A percentile compares a stretch with the other conserved stretches of the same genome.
Conservation (phyloP, 352 stramenopile genomes). For the Phytophthora vignae region DNA sequence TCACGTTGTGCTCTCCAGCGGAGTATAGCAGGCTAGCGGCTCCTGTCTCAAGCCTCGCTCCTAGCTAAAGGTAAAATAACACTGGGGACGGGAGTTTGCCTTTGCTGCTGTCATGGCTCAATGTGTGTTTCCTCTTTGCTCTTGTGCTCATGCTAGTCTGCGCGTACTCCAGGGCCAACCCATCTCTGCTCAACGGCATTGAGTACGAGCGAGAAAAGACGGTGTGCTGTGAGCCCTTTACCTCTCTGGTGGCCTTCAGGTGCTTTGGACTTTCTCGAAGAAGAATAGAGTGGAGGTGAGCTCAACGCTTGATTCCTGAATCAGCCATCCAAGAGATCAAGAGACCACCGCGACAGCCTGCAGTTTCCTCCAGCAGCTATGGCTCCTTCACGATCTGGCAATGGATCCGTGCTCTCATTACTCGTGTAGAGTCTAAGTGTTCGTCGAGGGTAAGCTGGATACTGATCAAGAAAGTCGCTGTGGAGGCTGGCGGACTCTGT, state of each 20-base stretch:
- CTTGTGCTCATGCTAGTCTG: not conserved
- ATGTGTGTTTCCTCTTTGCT: not conserved
- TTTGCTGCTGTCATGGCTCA: slow-evolving; percentile 1
- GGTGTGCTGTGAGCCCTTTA: too few relatives aligned
- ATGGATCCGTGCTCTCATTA: not conserved
- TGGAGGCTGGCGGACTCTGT: not conserved
- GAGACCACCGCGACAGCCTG: not conserved
- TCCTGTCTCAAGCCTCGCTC: not conserved
- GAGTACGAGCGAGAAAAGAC: too few relatives aligned
- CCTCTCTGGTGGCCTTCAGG: too few relatives aligned
- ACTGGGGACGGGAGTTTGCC: not conserved
- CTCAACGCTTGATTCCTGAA: slow-evolving; percentile 1
- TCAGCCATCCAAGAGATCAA: not conserved
- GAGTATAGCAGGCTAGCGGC: slow-evolving; percentile 36
- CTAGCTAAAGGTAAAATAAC: slow-evolving; percentile 19
- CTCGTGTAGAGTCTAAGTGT: not conserved
- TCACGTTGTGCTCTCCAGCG: slow-evolving; percentile 83
- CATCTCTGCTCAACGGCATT: not conserved
- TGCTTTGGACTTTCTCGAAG: slow-evolving; percentile 6
- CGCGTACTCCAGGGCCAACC: not conserved
- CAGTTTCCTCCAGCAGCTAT: not conserved
- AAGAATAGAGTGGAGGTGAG: not conserved
- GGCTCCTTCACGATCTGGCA: not conserved
- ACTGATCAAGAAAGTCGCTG: not conserved
- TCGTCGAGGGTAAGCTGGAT: not conserved